Evolutionary conservation across 768 basidiomycete genomes (phyloP).

Genomic region (Mycena venus): DNA sequence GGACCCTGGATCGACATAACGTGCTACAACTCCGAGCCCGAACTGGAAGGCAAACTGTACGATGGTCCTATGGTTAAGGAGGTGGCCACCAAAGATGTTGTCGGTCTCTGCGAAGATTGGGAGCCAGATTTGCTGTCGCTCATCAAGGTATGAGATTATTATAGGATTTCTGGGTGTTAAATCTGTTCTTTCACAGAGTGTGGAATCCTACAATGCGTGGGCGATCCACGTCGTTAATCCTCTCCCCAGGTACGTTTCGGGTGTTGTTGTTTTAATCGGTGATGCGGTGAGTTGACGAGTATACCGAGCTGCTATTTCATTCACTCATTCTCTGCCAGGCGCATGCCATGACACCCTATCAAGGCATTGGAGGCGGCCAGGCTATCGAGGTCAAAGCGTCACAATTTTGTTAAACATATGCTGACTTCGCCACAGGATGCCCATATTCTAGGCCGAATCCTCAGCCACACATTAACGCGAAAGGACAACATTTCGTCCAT

Average conservation of each 20-base stretch:
- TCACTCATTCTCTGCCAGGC: background rate
- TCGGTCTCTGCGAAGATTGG: slow-evolving; percentile 32
- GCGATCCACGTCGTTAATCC: slow-evolving; percentile 52
- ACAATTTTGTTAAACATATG: background rate
- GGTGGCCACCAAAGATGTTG: slow-evolving; percentile 31
- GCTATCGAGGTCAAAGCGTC: slow-evolving; percentile 6
- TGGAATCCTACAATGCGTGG: slow-evolving; percentile 50
- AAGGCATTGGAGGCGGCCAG: slow-evolving; percentile 18
- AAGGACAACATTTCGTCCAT: background rate
- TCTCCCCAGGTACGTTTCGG: slow-evolving; percentile 41
- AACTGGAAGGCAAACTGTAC: slow-evolving; percentile 34
- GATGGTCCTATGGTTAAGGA: slow-evolving; percentile 35
- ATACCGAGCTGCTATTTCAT: background rate
- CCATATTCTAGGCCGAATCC: slow-evolving; percentile 12
- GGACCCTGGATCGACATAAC: slow-evolving; percentile 37
- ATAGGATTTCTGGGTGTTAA: no score
- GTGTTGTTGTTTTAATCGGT: background rate
- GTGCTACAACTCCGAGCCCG: slow-evolving; percentile 36
- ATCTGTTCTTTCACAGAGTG: no score
- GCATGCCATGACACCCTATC: slow-evolving; percentile 23
- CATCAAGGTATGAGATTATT: slow-evolving; percentile 22
- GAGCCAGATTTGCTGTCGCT: slow-evolving; percentile 38
- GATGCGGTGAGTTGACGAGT: slow-evolving; percentile 8
- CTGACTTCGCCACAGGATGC: slow-evolving; percentile 1
- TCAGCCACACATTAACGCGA: background rate